Base-by-base conservation (phyloP, 2,329 filamentous ascomycete genomes). In the Pseudonectria buxi region DNA sequence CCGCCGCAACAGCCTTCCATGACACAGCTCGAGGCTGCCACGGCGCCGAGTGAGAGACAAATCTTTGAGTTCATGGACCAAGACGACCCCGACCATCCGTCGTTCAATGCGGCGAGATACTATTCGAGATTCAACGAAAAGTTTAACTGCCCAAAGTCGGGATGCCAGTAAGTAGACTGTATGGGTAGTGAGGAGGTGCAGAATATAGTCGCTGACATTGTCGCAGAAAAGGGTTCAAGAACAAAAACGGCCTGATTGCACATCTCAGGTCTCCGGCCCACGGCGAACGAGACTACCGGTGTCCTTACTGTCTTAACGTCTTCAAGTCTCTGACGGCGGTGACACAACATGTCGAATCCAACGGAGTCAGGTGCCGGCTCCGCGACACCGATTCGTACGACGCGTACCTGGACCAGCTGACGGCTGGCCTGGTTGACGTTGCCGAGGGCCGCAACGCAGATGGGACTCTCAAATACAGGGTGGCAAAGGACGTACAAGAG, bases 61-160 rank as follows among this genome's bases (percentile, higher is more conserved):
- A 7, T 30, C 2, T 30, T 41, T 10, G 43, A 46, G 10, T 35
- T 36, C 12, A 37, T 51, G 34, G 55, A 58, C 14, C 44, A 51
- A 4, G 35, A 62, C 25, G 65, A 81, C 37, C 76, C 77, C 0
- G 44, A 62, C 4, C 61, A 66, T 32, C 55, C 54, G 1, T 56
- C 62, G 9, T 81, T 74, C 55, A 64, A 71, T 28, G 54, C 64
- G 1, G 55, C 62, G 2, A 56, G 58, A 6, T 80, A 77, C 59
- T 67, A 53, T 36, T 58, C 69, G 27, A 34, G 54, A 0, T 54
- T 65, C 22, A 57, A 63, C 2, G 51, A 58, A 30, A 63, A 59
- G 32, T 83, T 67, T 57, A 61, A 56, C 35, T 83, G 78, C 36
- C 78, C 77, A 0, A 66, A 72, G 36, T 43, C 46, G 2, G 46